Percentiles rank a stretch among this genome's conserved stretches.
Evolutionary conservation across 2,329 filamentous ascomycete species (phyloP).

Genomic region (Ophiocordyceps camponoti-saundersi): DNA sequence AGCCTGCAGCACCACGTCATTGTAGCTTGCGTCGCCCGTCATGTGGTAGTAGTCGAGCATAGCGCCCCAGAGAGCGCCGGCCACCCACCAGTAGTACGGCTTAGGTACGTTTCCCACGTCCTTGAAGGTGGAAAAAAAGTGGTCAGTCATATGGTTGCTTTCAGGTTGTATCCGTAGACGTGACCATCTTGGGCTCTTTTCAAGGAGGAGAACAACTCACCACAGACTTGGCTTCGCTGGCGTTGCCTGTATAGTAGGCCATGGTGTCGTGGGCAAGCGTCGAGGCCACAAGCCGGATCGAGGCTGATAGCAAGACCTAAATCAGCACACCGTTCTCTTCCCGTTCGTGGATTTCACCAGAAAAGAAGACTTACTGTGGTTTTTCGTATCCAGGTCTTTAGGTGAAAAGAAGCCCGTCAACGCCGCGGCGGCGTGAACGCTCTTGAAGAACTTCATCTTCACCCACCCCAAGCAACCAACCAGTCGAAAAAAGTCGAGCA

Average conservation of each 20-base stretch:
- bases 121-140: slow-evolving; percentile 10
- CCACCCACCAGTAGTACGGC: slow-evolving; percentile 56
- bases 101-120: slow-evolving; percentile 44
- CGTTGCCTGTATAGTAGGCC: slow-evolving; percentile 47
- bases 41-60: slow-evolving; percentile 55
- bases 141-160: too few relatives aligned
- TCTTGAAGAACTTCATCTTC: slow-evolving; percentile 9
- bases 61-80: slow-evolving; percentile 47
- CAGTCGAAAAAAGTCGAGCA: not conserved
- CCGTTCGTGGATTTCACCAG: not conserved
- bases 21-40: slow-evolving; percentile 45
- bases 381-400: slow-evolving; percentile 21
- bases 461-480: not conserved
- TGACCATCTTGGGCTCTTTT: too few relatives aligned
- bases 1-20: slow-evolving; percentile 39
- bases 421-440: slow-evolving; percentile 8
- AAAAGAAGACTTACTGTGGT: slow-evolving; percentile 13
- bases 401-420: slow-evolving; percentile 13
- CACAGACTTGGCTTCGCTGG: slow-evolving; percentile 26
- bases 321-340: not conserved
- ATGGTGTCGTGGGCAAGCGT: slow-evolving; percentile 44
- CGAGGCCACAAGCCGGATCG: slow-evolving; percentile 42
- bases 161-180: too few relatives aligned
- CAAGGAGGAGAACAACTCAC: slow-evolving; percentile 15
- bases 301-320: slow-evolving; percentile 24